phyloP scores from a whole-genome alignment of 2,329 filamentous ascomycete genomes.

The Bipolaris cookei region DNA sequence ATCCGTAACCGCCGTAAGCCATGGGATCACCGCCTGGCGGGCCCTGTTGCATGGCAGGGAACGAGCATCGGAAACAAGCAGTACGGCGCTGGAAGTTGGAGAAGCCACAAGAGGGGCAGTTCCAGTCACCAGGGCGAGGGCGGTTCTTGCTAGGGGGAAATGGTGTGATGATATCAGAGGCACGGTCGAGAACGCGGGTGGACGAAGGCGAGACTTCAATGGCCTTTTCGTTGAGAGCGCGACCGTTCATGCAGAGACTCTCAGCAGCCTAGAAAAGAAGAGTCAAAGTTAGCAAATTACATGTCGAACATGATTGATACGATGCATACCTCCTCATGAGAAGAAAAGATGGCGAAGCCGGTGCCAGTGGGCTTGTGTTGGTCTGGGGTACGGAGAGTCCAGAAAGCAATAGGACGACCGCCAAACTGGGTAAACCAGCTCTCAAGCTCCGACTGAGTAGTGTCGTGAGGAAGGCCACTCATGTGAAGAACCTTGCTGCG shows the following conservation, averaged over 20 bases:
- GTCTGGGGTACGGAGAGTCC: constrained; percentile 96
- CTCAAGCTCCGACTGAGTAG: constrained; percentile 96
- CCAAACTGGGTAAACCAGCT: constrained; percentile 99
- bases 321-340: constrained; percentile 88
- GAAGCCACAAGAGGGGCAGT: constrained; percentile 97
- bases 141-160: constrained; percentile 99
- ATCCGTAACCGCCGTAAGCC: constrained; percentile 59
- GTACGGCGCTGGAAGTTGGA: constrained; percentile 99
- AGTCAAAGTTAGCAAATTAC: constrained; percentile 19
- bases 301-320: not conserved
- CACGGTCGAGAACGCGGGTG: constrained; percentile 93
- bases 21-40: constrained; percentile 73
- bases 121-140: constrained; percentile 97
- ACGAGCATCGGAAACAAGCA: constrained; percentile 98
- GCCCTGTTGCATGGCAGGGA: constrained; percentile 87
- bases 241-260: constrained; percentile 98
- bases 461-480: constrained; percentile 96
- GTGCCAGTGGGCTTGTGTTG: constrained; percentile 99
- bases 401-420: constrained; percentile 96
- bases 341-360: constrained; percentile 97
- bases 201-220: constrained; percentile 98
- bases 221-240: constrained; percentile 96
- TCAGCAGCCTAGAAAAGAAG: constrained; percentile 78
- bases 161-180: constrained; percentile 92
- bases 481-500: constrained; percentile 98